Evolutionary conservation across 2,329 filamentous ascomycete species (phyloP), one percentile per base, ranked within the genome.

Genomic region (Elsinoe perseae): DNA sequence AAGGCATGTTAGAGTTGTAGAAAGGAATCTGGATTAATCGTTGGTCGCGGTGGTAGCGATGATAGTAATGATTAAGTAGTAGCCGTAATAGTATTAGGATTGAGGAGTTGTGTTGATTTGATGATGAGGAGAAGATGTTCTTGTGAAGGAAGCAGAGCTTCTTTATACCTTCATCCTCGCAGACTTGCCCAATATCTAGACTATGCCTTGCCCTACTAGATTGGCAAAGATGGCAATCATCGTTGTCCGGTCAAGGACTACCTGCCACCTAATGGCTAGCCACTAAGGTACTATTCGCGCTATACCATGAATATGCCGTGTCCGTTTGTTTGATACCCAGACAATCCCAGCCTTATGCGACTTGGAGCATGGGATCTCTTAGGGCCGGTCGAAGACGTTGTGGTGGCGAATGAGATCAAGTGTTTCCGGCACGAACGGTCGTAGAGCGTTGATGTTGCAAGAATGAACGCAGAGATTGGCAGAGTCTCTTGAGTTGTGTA

Each of bases 21-120:
- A n/a, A 32, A n/a, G 3, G 25, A 27, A 21, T 43, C 9, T n/a
- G 3, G 16, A 48, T 50, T 32, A 50, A 32, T 14, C 2, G 16
- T 12, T 30, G 18, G 28, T 44, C 23, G 25, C 2, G 16, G 25
- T 30, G 18, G 28, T 44, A 44, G 40, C 25, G 44, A 32, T 30
- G 25, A 50, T n/a, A n/a, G n/a, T n/a, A n/a, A n/a, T n/a, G n/a
- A n/a, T n/a, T n/a, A n/a, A n/a, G n/a, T n/a, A n/a, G n/a, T n/a
- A n/a, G n/a, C n/a, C n/a, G n/a, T n/a, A n/a, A n/a, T n/a, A 32
- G n/a, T 28, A 18, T 25, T 50, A 30, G 23, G 16, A 16, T 50
- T 18, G 25, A 30, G 44, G 18, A 32, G 38, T 43, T 50, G 25
- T 32, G n/a, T 28, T 50, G 44, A 50, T 50, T 27, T 50, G 44